Conservation (phyloP, 192 early-diverging fungal genomes). For the Mortierella alpina region DNA sequence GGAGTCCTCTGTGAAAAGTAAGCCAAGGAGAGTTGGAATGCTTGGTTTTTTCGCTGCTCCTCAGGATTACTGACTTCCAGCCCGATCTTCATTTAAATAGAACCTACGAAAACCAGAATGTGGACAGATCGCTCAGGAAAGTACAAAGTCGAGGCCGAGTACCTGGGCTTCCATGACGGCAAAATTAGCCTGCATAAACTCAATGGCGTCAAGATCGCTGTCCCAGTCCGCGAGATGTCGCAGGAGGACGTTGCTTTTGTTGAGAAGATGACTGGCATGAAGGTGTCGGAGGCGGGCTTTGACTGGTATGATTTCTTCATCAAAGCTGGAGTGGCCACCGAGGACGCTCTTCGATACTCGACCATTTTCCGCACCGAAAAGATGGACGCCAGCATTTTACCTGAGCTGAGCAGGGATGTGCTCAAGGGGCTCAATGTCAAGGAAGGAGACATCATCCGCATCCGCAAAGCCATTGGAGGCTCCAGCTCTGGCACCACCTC, state of each 20-base stretch:
- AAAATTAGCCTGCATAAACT: slow-evolving; percentile 93
- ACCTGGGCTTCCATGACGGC: slow-evolving; percentile 79
- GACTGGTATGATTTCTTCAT: slow-evolving; percentile 97
- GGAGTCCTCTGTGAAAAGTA: slow-evolving; percentile 30
- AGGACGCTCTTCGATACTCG: slow-evolving; percentile 85
- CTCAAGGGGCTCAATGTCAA: slow-evolving; percentile 85
- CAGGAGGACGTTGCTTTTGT: slow-evolving; percentile 65
- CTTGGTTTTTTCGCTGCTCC: background rate
- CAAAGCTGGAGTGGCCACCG: slow-evolving; percentile 75
- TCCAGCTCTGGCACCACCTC: slow-evolving; percentile 58
- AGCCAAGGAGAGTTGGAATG: background rate
- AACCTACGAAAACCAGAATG: slow-evolving; percentile 76
- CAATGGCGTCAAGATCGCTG: slow-evolving; percentile 95
- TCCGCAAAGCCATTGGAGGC: slow-evolving; percentile 69
- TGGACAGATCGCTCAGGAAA: slow-evolving; percentile 95
- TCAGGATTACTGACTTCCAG: background rate
- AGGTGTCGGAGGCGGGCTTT: slow-evolving; percentile 68
- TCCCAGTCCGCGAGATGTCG: slow-evolving; percentile 89
- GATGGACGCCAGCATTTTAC: slow-evolving; percentile 83
- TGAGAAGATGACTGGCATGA: slow-evolving; percentile 61
- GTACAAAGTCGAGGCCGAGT: slow-evolving; percentile 94
- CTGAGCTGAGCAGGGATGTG: slow-evolving; percentile 78
- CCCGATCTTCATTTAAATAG: slow-evolving; percentile 42
- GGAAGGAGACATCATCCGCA: slow-evolving; percentile 84
- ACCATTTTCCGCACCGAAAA: slow-evolving; percentile 88